Conservation (phyloP, 2,329 filamentous ascomycete species). For the Sclerotinia spermophila region DNA sequence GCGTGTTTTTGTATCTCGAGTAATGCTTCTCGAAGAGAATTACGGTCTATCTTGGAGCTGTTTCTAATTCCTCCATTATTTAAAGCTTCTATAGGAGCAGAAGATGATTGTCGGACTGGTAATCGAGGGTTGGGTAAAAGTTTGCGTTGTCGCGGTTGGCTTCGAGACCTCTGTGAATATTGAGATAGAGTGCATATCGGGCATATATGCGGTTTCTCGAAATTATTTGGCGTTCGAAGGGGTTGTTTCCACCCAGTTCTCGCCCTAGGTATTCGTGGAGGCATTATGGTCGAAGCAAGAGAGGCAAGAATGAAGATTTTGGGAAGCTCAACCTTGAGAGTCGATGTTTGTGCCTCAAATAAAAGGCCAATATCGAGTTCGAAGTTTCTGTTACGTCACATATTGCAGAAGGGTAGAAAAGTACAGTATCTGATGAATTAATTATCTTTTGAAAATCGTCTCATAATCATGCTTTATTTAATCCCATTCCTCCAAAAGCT, state of each 20-base stretch:
- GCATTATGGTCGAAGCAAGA: constrained; percentile 30
- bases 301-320: constrained; percentile 20
- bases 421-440: neutral
- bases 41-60: constrained; percentile 15
- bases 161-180: constrained; percentile 7
- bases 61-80: neutral
- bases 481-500: constrained; percentile 47
- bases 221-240: constrained; percentile 19
- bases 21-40: constrained; percentile 43
- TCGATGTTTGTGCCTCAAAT: constrained; percentile 8
- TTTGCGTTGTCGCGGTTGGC: constrained; percentile 18
- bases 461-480: constrained; percentile 35
- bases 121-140: constrained; percentile 17
- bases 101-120: constrained; percentile 20
- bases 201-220: constrained; percentile 26
- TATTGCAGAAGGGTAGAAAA: neutral
- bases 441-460: neutral
- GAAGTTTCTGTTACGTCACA: constrained; percentile 13
- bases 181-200: constrained; percentile 30
- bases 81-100: constrained; percentile 2
- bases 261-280: constrained; percentile 34
- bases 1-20: constrained; percentile 58
- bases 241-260: constrained; percentile 24
- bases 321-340: constrained; percentile 17
- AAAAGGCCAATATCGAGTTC: constrained; percentile 8